A percentile compares a stretch with the other conserved stretches of the same genome.
phyloP scores from a whole-genome alignment of 441 rosid species.

The Eugenia klotzschiana region DNA sequence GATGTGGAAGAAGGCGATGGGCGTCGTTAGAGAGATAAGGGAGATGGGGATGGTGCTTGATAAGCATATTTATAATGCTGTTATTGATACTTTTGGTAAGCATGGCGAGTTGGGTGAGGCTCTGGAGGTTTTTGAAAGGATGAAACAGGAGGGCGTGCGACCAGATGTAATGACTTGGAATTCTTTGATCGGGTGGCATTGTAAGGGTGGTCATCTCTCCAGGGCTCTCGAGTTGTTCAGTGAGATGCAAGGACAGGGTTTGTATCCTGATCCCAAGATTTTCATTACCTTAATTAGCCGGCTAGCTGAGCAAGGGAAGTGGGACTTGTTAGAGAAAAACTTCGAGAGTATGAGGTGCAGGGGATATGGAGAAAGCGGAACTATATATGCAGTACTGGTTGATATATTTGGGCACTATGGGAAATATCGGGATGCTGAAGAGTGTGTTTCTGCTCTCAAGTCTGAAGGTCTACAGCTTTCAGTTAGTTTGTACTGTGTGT shows the following conservation, averaged over 20 bases:
- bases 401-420: conserved; percentile 57
- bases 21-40: conserved; percentile 39
- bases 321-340: conserved; percentile 28
- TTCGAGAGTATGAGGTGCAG: conserved; percentile 25
- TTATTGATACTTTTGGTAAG: conserved; percentile 52
- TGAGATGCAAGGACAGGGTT: conserved; percentile 47
- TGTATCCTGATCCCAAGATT: conserved; percentile 51
- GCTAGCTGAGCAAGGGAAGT: conserved; percentile 50
- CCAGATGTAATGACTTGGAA: conserved; percentile 56
- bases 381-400: conserved; percentile 38
- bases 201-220: conserved; percentile 30
- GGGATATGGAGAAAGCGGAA: conserved; percentile 27
- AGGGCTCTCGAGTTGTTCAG: conserved; percentile 35
- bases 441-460: conserved; percentile 38
- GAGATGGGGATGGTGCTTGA: conserved; percentile 34
- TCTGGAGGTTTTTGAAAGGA: conserved; percentile 26
- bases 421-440: conserved; percentile 33
- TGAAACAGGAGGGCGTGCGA: conserved; percentile 28
- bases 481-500: conserved; percentile 33
- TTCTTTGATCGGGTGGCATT: conserved; percentile 51
- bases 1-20: conserved; percentile 67
- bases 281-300: conserved; percentile 31
- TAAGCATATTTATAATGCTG: conserved; percentile 36
- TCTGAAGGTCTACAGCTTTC: conserved; percentile 38
- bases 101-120: conserved; percentile 46